phyloP scores from a whole-genome alignment of 2,329 filamentous ascomycete genomes.

The Cytospora schulzeri region DNA sequence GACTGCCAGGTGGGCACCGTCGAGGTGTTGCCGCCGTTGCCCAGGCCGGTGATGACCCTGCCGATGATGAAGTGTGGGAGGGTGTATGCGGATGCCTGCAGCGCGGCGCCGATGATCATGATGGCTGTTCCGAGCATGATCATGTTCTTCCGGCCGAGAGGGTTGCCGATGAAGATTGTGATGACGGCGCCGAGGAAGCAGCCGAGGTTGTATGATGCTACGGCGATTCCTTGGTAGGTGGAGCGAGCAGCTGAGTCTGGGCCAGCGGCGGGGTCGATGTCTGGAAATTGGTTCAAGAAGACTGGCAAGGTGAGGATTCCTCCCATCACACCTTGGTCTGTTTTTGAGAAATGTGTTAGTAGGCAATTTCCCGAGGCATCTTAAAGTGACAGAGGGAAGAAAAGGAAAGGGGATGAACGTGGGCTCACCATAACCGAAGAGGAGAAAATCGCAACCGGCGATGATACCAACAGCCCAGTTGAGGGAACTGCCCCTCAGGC shows the following conservation, averaged over 20 bases:
- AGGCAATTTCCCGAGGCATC: conserved; percentile 29
- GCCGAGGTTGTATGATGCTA: conserved; percentile 39
- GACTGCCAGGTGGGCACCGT: conserved; percentile 63
- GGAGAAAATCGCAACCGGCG: conserved; percentile 72
- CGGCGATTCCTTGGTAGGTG: conserved; percentile 49
- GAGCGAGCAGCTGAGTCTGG: conserved; percentile 46
- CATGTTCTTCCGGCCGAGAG: conserved; percentile 44
- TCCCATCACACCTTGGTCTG: conserved; percentile 77
- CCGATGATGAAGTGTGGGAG: conserved; percentile 48
- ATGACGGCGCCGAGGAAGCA: conserved; percentile 36
- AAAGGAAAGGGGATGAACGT: background rate
- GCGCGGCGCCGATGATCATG: conserved; percentile 47
- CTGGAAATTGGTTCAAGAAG: conserved; percentile 58
- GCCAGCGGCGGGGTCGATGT: conserved; percentile 50
- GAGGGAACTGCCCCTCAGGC: conserved; percentile 65
- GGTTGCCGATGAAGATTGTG: conserved; percentile 41
- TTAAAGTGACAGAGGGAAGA: no score
- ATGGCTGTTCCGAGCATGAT: conserved; percentile 44
- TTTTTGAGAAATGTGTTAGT: conserved; percentile 30
- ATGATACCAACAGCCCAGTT: conserved; percentile 72
- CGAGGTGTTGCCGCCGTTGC: conserved; percentile 44
- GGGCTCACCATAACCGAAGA: conserved; percentile 55
- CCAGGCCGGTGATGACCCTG: conserved; percentile 46
- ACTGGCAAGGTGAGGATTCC: conserved; percentile 70
- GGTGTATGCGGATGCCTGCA: conserved; percentile 43